Base-by-base conservation (phyloP, 345 rosid species). In the Pugionium cornutum region DNA sequence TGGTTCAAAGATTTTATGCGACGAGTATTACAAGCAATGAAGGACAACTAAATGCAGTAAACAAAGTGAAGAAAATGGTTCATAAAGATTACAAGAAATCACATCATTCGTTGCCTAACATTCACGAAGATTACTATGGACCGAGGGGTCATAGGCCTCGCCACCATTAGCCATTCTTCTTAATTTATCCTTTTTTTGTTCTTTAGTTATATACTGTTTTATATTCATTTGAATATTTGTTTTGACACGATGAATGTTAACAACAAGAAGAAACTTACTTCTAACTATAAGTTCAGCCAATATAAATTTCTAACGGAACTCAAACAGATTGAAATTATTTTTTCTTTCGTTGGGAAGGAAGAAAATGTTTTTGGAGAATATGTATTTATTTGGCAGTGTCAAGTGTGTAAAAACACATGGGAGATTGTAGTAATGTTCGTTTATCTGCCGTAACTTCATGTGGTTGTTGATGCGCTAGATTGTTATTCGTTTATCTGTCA, bases 41-140 rank as follows among this genome's bases (percentile, higher is more conserved):
- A 4, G 46, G 31, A 41, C 39, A 51, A 18, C 4, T 5, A 40
- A 26, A 5, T 51, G 40, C 4, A 11, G 50, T 51, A 4, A 41
- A 31, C 11, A 42, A 30, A 66, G 53, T 56, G 74, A 77, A 66
- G 74, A 57, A 49, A 30, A 69, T 41, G 52, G 70, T 46, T 50
- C 57, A 66, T 63, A 67, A 30, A 66, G 59, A 55, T 6, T 50
- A 30, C 18, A 66, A 52, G 53, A 73, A 76, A 53, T 50, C 71
- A 1, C 73, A 75, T 51, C 70, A 72, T 44, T 57, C 55, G 57
- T 51, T 78, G 45, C 89, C 89, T 41, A 75, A 67, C 74, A 70
- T 86, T 61, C 86, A 88, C 25, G 87, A 85, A 80, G 86, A 88
- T 72, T 83, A 85, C 55, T 65, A 58, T 65, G 87, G 89, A 54